Conservation (phyloP, 2,329 filamentous ascomycete species). For the Trichoderma gracile region DNA sequence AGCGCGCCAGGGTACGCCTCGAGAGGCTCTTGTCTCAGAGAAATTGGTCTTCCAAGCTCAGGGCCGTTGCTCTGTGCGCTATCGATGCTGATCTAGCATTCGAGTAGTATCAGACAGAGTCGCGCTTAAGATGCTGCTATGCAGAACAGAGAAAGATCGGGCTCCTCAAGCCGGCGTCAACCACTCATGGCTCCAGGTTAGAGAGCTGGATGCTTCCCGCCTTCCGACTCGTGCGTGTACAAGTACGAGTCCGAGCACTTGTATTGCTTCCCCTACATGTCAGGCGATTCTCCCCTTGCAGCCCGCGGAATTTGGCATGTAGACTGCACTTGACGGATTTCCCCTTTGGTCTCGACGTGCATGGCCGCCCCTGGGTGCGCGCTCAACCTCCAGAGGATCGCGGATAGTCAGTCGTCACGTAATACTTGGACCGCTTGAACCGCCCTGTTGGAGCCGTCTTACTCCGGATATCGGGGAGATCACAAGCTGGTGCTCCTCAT, state of each 20-base stretch:
- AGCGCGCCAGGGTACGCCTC: conserved; percentile 6
- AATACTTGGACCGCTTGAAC: conserved; percentile 13
- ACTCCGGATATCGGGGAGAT: conserved; percentile 20
- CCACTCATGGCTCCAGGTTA: neutral
- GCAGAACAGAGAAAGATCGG: neutral
- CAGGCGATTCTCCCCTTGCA: neutral
- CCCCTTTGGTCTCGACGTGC: conserved; percentile 19
- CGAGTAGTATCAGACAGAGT: neutral
- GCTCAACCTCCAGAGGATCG: neutral
- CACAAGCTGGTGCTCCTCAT: conserved; percentile 3
- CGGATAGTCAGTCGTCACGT: neutral
- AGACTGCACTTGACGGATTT: conserved; percentile 20
- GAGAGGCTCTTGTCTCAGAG: conserved; percentile 5
- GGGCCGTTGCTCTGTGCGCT: conserved; percentile 1
- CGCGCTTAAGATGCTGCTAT: neutral
- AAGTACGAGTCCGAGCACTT: neutral
- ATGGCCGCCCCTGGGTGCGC: neutral
- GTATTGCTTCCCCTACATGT: neutral
- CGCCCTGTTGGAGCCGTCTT: conserved; percentile 12
- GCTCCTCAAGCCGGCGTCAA: neutral
- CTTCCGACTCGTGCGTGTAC: neutral
- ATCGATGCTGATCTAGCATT: neutral
- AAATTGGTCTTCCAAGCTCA: neutral
- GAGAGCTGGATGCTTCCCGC: neutral
- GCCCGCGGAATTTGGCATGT: conserved; percentile 3